Evolutionary conservation across 2,329 filamentous ascomycete species (phyloP).

Genomic region (Lecanicillium sp.): DNA sequence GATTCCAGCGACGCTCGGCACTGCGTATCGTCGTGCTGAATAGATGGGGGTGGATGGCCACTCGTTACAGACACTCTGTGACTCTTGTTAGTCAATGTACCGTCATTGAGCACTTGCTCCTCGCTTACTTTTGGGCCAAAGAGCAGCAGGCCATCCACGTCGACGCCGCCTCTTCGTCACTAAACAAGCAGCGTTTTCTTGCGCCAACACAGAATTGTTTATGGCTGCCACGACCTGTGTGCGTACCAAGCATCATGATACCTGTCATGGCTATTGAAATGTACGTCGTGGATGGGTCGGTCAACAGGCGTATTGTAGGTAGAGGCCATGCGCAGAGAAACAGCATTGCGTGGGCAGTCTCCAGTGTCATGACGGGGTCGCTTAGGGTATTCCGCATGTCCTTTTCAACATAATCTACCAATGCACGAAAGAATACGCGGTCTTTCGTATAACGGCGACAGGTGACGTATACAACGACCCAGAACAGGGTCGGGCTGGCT

Average conservation of each 20-base stretch:
- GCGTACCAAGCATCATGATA: constrained; percentile 43
- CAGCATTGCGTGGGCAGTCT: constrained; percentile 46
- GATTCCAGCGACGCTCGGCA: constrained; percentile 34
- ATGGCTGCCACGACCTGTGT: constrained; percentile 46
- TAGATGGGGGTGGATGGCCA: constrained; percentile 44
- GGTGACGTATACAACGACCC: constrained; percentile 47
- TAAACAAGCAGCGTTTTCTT: constrained; percentile 36
- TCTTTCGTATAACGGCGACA: constrained; percentile 44
- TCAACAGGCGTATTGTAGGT: constrained; percentile 44
- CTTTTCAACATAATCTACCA: constrained; percentile 40
- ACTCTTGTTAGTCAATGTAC: neutral
- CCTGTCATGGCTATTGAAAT: constrained; percentile 42
- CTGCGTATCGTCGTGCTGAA: constrained; percentile 42
- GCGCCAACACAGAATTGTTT: constrained; percentile 41
- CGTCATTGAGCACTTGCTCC: neutral
- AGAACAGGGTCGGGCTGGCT: constrained; percentile 44
- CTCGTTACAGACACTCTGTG: constrained; percentile 34
- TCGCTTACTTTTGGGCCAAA: constrained; percentile 40
- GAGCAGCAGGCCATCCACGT: constrained; percentile 51
- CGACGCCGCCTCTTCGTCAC: constrained; percentile 45
- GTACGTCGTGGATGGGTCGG: constrained; percentile 44
- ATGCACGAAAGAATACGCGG: constrained; percentile 34
- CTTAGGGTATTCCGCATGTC: constrained; percentile 41
- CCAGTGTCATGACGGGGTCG: constrained; percentile 37
- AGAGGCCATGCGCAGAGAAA: constrained; percentile 47